phyloP scores from a whole-genome alignment of 805 yeast genomes.

The Saturnispora zaruensis region DNA sequence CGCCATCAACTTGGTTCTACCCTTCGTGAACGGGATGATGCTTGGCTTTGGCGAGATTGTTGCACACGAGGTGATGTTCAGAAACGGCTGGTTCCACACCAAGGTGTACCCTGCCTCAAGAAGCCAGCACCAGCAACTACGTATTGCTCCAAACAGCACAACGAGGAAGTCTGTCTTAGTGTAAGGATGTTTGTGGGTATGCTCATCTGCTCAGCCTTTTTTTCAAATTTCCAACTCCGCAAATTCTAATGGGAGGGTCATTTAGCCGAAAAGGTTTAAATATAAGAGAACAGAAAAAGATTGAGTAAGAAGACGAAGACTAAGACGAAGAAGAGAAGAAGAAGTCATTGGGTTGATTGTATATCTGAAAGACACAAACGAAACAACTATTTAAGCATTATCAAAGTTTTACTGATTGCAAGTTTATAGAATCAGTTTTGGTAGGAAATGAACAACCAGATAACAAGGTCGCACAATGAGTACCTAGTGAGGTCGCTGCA shows the following conservation, averaged over 20 bases:
- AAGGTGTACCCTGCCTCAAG: conserved; percentile 32
- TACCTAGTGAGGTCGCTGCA: conserved; percentile 8
- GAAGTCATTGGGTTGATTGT: too few species aligned
- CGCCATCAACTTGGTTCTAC: conserved; percentile 70
- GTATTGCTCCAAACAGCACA: background rate
- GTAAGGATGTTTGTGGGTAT: background rate
- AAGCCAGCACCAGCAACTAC: background rate
- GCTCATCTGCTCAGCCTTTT: conserved; percentile 4
- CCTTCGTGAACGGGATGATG: conserved; percentile 91
- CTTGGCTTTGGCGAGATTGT: conserved; percentile 91
- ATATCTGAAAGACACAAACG: too few species aligned
- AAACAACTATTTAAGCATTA: too few species aligned
- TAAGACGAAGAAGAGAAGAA: background rate
- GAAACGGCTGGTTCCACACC: conserved; percentile 68
- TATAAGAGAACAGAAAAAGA: background rate
- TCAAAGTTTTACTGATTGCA: too few species aligned
- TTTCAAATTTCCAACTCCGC: background rate
- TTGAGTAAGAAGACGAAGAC: too few species aligned
- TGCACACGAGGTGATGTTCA: conserved; percentile 87
- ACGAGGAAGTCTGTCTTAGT: background rate
- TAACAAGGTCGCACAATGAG: conserved; percentile 7
- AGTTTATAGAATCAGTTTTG: too few species aligned
- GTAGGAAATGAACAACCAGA: conserved; percentile 1
- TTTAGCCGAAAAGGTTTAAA: conserved; percentile 2
- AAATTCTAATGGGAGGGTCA: conserved; percentile 4